Base-by-base conservation (phyloP, 805 yeast genomes). In the Candida namnaoensis region DNA sequence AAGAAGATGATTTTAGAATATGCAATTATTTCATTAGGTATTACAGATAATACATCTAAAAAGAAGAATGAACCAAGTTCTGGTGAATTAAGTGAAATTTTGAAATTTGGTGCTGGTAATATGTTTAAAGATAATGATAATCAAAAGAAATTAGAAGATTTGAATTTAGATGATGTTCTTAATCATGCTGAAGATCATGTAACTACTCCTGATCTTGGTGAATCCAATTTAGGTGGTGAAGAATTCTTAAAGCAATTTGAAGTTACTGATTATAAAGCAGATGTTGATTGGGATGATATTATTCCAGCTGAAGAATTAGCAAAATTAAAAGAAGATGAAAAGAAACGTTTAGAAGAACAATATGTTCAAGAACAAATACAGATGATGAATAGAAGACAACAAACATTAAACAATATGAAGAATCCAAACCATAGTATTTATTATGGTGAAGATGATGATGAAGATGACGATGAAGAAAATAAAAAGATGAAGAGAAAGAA, bases 251-350 rank as follows among this genome's bases (percentile, higher is more conserved):
- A 80, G 56, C 99, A 93, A 64, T 93, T 93, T 60, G 99, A 93
- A 64, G 99, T 93, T 41, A 93, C 99, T 0, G 99, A 93, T 60
- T 95, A 90, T 62, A 93, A 93, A 66, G 98, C 99, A 1, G 96
- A 91, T 61, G 88, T 91, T 46, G 95, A 88, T 48, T 93, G 99
- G 99, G 98, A 93, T 66, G 99, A 93, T 61, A 93, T 93, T 52
- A 93, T 93, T 54, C 99, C 99, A 0, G 90, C 87, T 49, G 95
- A 86, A 37, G 99, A 93, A 61, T 70, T 95, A 48, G 74, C 79
- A 45, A 87, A 84, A 58, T 71, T 93, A 52, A 93, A 93, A 59
- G 95, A 85, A 48, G 95, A 88, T 42, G 99, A 93, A 58, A 81
- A 83, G 69, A 82, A 80, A 58, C 74, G 84, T 40, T 75, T 81